Evolutionary conservation across 495 filamentous ascomycete species (phyloP), one percentile per base, ranked within the genome.

Genomic region (Aspergillus nanangensis): DNA sequence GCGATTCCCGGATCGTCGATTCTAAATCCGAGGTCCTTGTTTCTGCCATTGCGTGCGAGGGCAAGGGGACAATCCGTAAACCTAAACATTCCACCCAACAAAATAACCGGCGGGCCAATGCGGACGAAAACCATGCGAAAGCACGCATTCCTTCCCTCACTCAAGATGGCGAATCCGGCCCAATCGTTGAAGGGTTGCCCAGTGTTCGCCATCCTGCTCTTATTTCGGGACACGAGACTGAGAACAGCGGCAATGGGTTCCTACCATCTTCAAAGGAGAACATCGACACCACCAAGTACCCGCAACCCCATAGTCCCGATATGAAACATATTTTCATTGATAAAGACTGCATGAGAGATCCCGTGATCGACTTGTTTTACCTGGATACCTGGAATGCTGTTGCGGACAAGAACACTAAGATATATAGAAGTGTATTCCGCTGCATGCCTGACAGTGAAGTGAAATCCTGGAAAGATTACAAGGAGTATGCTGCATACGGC

Each of bases 401-500:
- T 34, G 93, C 93, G 5, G 84, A 87, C 39, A 96, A 96, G 66
- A 98, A 98, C 61, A 96, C 93, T 4, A 86, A 88, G 48, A 77
- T 98, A 24, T 98, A 83, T 69, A 83, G 94, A 19, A 81, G 85
- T 44, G 94, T 98, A 10, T 98, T 98, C 72, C 83, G 94, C 37
- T 95, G 90, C 65, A 92, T 92, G 87, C 93, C 93, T 2, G 93
- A 98, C 58, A 95, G 80, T 44, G 89, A 96, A 55, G 94, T 94
- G 51, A 86, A 83, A 51, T 88, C 81, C 40, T 98, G 94, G 94
- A 84, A 86, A 53, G 88, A 94, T 51, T 98, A 97, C 70, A 90
- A 88, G 56, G 86, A 95, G 46, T 96, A 84, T 58, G 70, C 80
- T 38, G 78, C 83, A 4, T 97, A 95, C 59, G 78, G 77, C 19